These are phyloP conservation scores for Fusarium sp. DNA, from an alignment of 2,329 filamentous ascomycete genomes.

Conservation along the genomic window DNA sequence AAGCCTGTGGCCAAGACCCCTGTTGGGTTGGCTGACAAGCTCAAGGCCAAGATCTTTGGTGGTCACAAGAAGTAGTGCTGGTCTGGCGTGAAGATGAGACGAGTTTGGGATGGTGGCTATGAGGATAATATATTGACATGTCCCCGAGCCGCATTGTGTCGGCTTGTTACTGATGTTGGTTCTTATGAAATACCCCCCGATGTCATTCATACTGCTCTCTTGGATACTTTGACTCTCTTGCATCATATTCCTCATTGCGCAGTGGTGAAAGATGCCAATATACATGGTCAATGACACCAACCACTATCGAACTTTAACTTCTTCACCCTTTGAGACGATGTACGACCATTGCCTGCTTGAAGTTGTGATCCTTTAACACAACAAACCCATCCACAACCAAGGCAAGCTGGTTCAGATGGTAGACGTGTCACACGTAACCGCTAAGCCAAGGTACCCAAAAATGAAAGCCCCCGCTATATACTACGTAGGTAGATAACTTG, in stretches of 20 bases:
- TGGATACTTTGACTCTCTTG: constrained; percentile 18
- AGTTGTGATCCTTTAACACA: no score
- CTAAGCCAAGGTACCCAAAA: no score
- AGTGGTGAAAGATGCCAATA: not conserved
- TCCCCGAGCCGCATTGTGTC: constrained; percentile 1
- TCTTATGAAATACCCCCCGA: constrained; percentile 42
- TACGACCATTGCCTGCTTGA: constrained; percentile 7
- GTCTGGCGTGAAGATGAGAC: not conserved
- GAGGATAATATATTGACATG: constrained; percentile 6
- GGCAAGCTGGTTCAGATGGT: not conserved
- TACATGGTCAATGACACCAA: not conserved
- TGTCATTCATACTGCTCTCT: constrained; percentile 35
- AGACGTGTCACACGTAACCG: no score
- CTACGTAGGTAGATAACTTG: no score
- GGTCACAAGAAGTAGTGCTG: constrained; percentile 56
- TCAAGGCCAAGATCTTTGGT: constrained; percentile 65
- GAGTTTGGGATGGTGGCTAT: constrained; percentile 3
- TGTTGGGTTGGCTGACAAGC: constrained; percentile 62
- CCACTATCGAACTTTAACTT: constrained; percentile 6
- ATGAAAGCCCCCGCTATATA: no score
- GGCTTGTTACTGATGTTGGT: constrained; percentile 25
- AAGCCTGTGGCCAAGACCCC: constrained; percentile 45
- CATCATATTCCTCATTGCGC: constrained; percentile 15
- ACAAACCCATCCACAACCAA: no score
- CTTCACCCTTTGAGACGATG: constrained; percentile 9